A percentile compares a stretch with the other conserved stretches of the same genome.
Conservation (phyloP, 2,329 filamentous ascomycete species). For the Tolypocladium amazonense region DNA sequence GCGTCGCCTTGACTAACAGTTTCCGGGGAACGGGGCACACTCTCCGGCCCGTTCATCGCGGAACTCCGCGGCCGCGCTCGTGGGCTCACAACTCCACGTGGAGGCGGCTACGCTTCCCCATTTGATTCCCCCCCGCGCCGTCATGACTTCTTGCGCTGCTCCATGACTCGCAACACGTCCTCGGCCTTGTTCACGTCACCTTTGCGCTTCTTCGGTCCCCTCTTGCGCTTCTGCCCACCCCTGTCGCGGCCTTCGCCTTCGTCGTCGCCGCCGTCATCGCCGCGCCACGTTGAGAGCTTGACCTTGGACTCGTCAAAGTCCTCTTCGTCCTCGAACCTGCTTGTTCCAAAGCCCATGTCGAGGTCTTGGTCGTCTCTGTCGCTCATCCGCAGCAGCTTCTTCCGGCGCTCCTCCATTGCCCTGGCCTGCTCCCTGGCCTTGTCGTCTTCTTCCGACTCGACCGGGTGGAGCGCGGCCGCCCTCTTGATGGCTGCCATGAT, state of each 20-base stretch:
- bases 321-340: slow-evolving; percentile 77
- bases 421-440: slow-evolving; percentile 32
- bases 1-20: neutral
- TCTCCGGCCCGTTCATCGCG: neutral
- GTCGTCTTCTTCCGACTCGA: slow-evolving; percentile 26
- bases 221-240: slow-evolving; percentile 51
- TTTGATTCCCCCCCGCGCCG: neutral
- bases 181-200: slow-evolving; percentile 68
- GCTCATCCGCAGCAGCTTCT: slow-evolving; percentile 61
- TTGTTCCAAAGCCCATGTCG: slow-evolving; percentile 89
- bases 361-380: slow-evolving; percentile 82
- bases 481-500: slow-evolving; percentile 80
- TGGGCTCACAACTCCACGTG: neutral
- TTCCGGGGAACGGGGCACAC: neutral
- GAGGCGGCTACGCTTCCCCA: no score
- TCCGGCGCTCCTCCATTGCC: slow-evolving; percentile 57
- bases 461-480: slow-evolving; percentile 55
- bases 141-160: slow-evolving; percentile 37
- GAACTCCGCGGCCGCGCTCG: neutral
- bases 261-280: slow-evolving; percentile 42
- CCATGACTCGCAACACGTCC: slow-evolving; percentile 72
- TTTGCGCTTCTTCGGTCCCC: slow-evolving; percentile 64
- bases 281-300: slow-evolving; percentile 58
- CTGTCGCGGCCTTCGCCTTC: slow-evolving; percentile 31
- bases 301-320: slow-evolving; percentile 61